phyloP scores from a whole-genome alignment of 306 rosid genomes.

The Corylus americana region DNA sequence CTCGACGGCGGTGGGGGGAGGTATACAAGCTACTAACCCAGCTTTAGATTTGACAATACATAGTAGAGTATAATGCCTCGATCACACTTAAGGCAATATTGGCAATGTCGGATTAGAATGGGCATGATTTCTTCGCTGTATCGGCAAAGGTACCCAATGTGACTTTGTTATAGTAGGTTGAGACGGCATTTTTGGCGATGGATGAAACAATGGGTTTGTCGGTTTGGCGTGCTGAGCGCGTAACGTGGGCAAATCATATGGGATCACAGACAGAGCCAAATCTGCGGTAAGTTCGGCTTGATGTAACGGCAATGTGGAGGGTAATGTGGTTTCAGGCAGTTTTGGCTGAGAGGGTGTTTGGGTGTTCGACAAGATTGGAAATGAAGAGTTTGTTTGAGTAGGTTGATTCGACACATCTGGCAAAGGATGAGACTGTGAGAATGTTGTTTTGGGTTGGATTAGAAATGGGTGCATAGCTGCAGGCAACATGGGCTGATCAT shows the following conservation, averaged over 20 bases:
- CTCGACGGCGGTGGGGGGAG: too few species aligned
- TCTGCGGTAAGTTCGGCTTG: too few species aligned
- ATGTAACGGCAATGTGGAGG: too few species aligned
- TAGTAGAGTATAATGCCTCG: too few species aligned
- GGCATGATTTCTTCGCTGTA: too few species aligned
- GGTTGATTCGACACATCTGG: conserved; percentile 5
- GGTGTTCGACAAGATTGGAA: conserved; percentile 31
- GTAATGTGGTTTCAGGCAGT: conserved; percentile 16
- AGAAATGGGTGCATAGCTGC: not conserved
- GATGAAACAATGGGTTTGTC: conserved; percentile 6
- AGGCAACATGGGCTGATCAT: conserved; percentile 18
- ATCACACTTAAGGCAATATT: too few species aligned
- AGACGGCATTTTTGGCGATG: not conserved
- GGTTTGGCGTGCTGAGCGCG: conserved; percentile 5
- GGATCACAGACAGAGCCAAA: not conserved
- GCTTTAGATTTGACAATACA: too few species aligned
- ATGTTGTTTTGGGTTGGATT: not conserved
- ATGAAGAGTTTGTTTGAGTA: conserved; percentile 23
- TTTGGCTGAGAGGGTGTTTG: conserved; percentile 18
- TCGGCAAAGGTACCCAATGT: too few species aligned
- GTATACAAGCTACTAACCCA: too few species aligned
- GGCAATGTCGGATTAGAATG: too few species aligned
- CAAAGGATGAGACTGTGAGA: conserved; percentile 5
- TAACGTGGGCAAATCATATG: not conserved
- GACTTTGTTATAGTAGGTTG: conserved; percentile 25